Evolutionary conservation across 2,329 filamentous ascomycete species (phyloP).

Genomic region (Madurella fahalii): DNA sequence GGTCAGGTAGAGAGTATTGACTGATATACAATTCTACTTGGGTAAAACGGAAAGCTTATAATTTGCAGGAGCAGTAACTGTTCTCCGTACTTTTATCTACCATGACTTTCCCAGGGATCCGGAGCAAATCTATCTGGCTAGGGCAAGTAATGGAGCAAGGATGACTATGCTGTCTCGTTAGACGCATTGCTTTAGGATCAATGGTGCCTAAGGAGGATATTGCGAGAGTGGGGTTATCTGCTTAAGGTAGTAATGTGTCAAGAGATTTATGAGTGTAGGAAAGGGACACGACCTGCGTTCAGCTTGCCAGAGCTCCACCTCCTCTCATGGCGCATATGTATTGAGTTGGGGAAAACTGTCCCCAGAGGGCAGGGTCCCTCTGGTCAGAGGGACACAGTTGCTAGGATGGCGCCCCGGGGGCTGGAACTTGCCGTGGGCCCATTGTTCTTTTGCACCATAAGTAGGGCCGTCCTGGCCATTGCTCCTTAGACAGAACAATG

Average conservation of each 20-base stretch:
- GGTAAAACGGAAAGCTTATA: conserved; percentile 12
- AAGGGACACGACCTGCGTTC: not conserved
- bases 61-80: conserved; percentile 40
- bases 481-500: too few species aligned
- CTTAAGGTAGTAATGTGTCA: not conserved
- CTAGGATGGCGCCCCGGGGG: too few species aligned
- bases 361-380: too few species aligned
- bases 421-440: too few species aligned
- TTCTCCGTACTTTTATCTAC: conserved; percentile 41
- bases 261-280: not conserved
- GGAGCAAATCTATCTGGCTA: conserved; percentile 52
- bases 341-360: too few species aligned
- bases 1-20: too few species aligned
- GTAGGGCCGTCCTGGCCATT: too few species aligned
- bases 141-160: conserved; percentile 53
- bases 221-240: conserved; percentile 37
- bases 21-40: too few species aligned
- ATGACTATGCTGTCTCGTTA: conserved; percentile 37
- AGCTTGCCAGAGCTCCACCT: too few species aligned
- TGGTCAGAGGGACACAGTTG: too few species aligned
- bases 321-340: too few species aligned
- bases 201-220: conserved; percentile 47
- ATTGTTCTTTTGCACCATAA: too few species aligned
- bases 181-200: conserved; percentile 48
- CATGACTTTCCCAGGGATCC: conserved; percentile 49